Evolutionary conservation across 306 rosid species (phyloP).

Genomic region (Cyamopsis tetragonoloba): DNA sequence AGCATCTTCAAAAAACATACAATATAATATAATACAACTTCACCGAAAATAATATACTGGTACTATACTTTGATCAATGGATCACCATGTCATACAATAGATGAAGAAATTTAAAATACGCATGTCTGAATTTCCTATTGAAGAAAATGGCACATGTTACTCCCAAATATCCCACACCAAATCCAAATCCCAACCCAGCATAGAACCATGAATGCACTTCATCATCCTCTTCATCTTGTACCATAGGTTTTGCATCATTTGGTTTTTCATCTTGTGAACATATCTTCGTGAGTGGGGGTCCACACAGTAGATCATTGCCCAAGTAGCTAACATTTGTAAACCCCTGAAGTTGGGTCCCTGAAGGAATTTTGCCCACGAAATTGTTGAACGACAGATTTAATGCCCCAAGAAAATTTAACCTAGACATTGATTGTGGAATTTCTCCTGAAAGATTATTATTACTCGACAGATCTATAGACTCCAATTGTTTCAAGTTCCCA

Average conservation of each 20-base stretch:
- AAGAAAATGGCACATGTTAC: background rate
- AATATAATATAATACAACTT: no score
- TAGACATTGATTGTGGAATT: background rate
- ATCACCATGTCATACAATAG: background rate
- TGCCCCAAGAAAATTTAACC: background rate
- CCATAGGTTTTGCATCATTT: background rate
- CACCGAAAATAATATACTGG: no score
- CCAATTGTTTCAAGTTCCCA: background rate
- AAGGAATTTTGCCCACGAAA: background rate
- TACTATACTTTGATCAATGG: no score
- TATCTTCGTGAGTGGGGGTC: background rate
- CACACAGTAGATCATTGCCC: background rate
- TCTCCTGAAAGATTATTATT: background rate
- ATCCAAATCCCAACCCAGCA: background rate
- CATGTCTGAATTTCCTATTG: background rate
- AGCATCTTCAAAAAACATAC: no score
- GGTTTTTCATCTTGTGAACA: background rate
- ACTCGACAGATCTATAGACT: constrained; percentile 27
- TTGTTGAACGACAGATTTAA: background rate
- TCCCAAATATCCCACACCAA: background rate
- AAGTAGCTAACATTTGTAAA: background rate
- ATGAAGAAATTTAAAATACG: background rate
- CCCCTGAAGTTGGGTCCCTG: constrained; percentile 10
- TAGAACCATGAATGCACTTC: background rate
- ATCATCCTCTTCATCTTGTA: background rate